Conservation (phyloP, 2,329 filamentous ascomycete species). For the Epichloe festucae region DNA sequence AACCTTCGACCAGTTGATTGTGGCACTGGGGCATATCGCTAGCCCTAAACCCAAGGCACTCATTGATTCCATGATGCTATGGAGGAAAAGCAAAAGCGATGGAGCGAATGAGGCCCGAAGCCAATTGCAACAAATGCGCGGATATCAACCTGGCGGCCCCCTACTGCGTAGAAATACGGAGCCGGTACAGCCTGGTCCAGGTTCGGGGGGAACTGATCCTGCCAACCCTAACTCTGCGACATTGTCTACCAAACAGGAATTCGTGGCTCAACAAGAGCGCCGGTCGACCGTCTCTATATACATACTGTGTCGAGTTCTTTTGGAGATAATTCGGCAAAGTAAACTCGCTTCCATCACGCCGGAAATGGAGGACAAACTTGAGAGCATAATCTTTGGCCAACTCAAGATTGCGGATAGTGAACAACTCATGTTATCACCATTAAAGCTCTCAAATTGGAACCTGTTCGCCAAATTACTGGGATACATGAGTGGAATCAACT, state of each 20-base stretch:
- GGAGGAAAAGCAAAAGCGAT: slow-evolving; percentile 93
- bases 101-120: slow-evolving; percentile 57
- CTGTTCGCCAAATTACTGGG: slow-evolving; percentile 86
- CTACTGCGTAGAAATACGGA: slow-evolving; percentile 64
- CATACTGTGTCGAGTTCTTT: slow-evolving; percentile 81
- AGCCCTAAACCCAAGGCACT: slow-evolving; percentile 87
- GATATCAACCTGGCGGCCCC: slow-evolving; percentile 29
- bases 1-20: slow-evolving; percentile 86
- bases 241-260: slow-evolving; percentile 49
- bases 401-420: slow-evolving; percentile 80
- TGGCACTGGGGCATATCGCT: slow-evolving; percentile 85
- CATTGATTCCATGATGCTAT: slow-evolving; percentile 96
- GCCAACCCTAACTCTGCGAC: slow-evolving; percentile 24
- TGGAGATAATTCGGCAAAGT: slow-evolving; percentile 89
- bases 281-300: slow-evolving; percentile 92
- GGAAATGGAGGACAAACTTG: slow-evolving; percentile 88
- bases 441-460: slow-evolving; percentile 90
- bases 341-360: slow-evolving; percentile 67
- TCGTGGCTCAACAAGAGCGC: slow-evolving; percentile 68
- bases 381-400: slow-evolving; percentile 94
- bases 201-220: slow-evolving; percentile 14
- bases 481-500: slow-evolving; percentile 92
- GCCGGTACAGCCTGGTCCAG: slow-evolving; percentile 37
- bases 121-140: slow-evolving; percentile 41
- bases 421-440: slow-evolving; percentile 59